Base-by-base conservation (phyloP, 2,329 filamentous ascomycete genomes). In the Trichoderma harzianum region DNA sequence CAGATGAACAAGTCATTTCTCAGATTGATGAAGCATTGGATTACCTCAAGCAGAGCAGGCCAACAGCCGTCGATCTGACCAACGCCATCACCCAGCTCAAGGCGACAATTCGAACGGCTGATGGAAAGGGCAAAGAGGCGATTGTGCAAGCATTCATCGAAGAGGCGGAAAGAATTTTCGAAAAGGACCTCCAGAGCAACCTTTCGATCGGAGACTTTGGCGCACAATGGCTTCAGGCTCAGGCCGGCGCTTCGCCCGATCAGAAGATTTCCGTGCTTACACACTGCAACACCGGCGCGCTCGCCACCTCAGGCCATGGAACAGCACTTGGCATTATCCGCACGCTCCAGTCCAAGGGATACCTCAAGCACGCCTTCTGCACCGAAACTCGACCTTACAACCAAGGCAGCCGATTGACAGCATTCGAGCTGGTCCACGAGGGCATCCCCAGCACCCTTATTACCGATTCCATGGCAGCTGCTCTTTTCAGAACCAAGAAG, bases 351-450 rank as follows among this genome's bases (percentile, higher is more conserved):
- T 83, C 88, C 14, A 86, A 86, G 70, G 85, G 86, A 6, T 85
- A 89, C 7, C 87, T 99, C 28, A 86, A 90, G 74, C 95, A 94
- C 78, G 95, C 94, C 51, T 99, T 94, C 84, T 99, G 95, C 85
- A 97, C 95, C 63, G 96, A 99, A 84, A 99, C 96, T 3, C 89
- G 96, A 39, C 96, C 96, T 0, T 99, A 99, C 83, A 99, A 99
- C 84, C 96, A 99, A 84, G 96, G 96, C 70, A 97, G 95, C 66
- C 90, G 96, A 24, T 86, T 99, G 72, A 99, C 96, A 5, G 94
- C 96, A 8, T 99, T 97, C 80, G 96, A 99, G 83, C 89, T 99
- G n/a, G 92, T 97, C 8, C 95, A 95, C 79, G 96, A 99, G 81
- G 85, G 90, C 18, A 97, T 99, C 70, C 95, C 96, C 3, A 91